Base-by-base conservation (phyloP, 139 green algal species). In the Chlorella sp. region DNA sequence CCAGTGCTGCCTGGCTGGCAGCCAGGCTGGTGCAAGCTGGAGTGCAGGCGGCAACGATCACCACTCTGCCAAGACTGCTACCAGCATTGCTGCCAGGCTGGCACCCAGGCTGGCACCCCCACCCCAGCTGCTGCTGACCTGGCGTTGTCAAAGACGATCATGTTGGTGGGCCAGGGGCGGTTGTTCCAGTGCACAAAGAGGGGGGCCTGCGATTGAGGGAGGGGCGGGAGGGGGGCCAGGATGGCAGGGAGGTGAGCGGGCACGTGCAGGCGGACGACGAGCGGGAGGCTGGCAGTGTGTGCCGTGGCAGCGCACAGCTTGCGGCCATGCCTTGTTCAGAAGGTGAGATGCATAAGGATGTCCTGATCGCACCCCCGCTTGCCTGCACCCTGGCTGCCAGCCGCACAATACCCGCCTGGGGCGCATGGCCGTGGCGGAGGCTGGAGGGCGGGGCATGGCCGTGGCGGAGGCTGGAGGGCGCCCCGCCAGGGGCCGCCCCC, bases 151-250 rank as follows among this genome's bases (percentile, higher is more conserved):
- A 94, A 91, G 22, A 94, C 91, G 60, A 95, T 93, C 66, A 96
- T 83, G 87, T 95, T 90, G 76, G 93, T 90, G 42, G 79, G 83
- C 91, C 94, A 96, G 40, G 77, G 92, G 12, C 91, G 87, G 76
- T 94, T 87, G 48, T 96, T 81, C 26, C 60, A 84, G 88, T 97
- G 92, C 26, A 94, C 92, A 36, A 97, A 91, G 5, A 97, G 92
- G 1, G 95, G 95, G 12, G 95, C 83, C 83, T 87, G 83, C 42
- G 21, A 26, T 0, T 14, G 19, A 60, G 39, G 16, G 9, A 19
- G 7, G 12, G 36, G 76, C 4, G 36, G 19, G 36, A 14, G 75
- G 34, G 34, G 34, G 34, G 4, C 26, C 5, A 30, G 4, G 18
- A 11, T 12, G n/a, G 73, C 32, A 81, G 36, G 36, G 15, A 82